Evolutionary conservation across 2,329 filamentous ascomycete species (phyloP), one percentile per base, ranked within the genome.

Genomic region (Exophiala xenobiotica): DNA sequence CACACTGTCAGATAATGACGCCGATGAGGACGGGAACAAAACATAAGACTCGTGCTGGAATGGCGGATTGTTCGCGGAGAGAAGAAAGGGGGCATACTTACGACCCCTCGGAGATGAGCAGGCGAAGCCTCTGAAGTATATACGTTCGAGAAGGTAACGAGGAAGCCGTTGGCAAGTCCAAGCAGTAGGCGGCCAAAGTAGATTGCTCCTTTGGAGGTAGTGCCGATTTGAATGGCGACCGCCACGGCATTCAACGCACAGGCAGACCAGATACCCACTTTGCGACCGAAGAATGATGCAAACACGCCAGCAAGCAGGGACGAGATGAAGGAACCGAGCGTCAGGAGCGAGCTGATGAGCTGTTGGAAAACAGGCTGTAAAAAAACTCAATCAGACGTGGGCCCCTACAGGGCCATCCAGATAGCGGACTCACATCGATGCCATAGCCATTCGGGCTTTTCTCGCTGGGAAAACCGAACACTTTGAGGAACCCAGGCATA

Each of bases 171-270:
- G 1, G 73, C 69, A 20, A 74, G 19, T 5, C 79, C 79, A 47
- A 81, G 77, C 7, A 82, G 63, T 2, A 82, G 64, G 18, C 79
- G 74, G 8, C 77, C 79, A 18, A 73, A 70, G 49, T 83, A 82
- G 6, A 83, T 72, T 0, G 72, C 77, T 6, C 70, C 76, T 29
- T 82, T 79, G 46, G 68, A 62, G 4, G 70, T 73, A 0, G 77
- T 80, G 2, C 74, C 71, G 76, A 82, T 81, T 78, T 82, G 81
- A 59, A 81, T 71, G 14, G 79, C 68, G 52, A 80, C 80, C 8
- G 78, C 70, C 2, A 77, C 64, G 54, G 68, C 71, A 57, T 77
- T 79, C 8, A 78, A 63, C 1, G 74, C 18, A 49, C 75, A 77
- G 1, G 77, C 78, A 1, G 71, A 39, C 64, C 71, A 76, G 7